A percentile compares a stretch with the other conserved stretches of the same genome.
These are phyloP conservation scores for Neocucurbitaria cava DNA, from an alignment of 2,329 filamentous ascomycete species.

Conservation along the genomic window DNA sequence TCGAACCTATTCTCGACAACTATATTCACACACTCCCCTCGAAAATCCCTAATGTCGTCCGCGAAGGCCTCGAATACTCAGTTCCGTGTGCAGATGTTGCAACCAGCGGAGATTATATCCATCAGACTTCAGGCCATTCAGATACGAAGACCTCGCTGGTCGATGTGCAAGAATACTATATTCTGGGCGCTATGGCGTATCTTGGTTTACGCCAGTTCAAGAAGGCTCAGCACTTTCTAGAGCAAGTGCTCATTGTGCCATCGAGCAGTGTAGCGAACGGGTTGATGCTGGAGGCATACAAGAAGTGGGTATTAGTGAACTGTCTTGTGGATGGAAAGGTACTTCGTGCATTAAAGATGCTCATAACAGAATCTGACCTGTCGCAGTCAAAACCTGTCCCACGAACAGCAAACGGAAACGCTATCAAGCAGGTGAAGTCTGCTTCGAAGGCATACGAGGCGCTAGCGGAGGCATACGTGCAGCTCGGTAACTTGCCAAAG, in stretches of 20 bases:
- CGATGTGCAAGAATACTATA: slow-evolving; percentile 63
- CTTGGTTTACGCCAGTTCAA: slow-evolving; percentile 52
- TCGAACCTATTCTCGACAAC: slow-evolving; percentile 68
- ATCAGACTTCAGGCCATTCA: slow-evolving; percentile 64
- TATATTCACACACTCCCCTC: slow-evolving; percentile 71
- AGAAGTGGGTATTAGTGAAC: slow-evolving; percentile 84
- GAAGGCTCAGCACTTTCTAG: slow-evolving; percentile 56
- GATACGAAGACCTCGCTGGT: slow-evolving; percentile 58
- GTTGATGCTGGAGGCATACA: slow-evolving; percentile 88
- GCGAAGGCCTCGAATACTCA: slow-evolving; percentile 48
- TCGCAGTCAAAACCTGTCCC: slow-evolving; percentile 61
- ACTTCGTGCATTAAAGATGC: slow-evolving; percentile 33
- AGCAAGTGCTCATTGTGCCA: slow-evolving; percentile 64
- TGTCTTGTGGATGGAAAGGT: slow-evolving; percentile 73
- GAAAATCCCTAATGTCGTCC: slow-evolving; percentile 34
- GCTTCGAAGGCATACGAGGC: slow-evolving; percentile 74
- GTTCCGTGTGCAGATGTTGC: slow-evolving; percentile 51
- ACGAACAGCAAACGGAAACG: slow-evolving; percentile 59
- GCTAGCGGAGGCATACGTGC: slow-evolving; percentile 71
- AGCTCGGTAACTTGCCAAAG: slow-evolving; percentile 56
- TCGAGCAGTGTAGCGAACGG: slow-evolving; percentile 73
- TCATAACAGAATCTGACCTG: slow-evolving; percentile 2
- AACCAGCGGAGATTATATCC: slow-evolving; percentile 65
- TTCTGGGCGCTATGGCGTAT: slow-evolving; percentile 57
- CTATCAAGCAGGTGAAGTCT: slow-evolving; percentile 64